A percentile compares a stretch with the other conserved stretches of the same genome.
Evolutionary conservation across 805 yeast genomes (phyloP).

Genomic region (Spathaspora hagerdaliae): DNA sequence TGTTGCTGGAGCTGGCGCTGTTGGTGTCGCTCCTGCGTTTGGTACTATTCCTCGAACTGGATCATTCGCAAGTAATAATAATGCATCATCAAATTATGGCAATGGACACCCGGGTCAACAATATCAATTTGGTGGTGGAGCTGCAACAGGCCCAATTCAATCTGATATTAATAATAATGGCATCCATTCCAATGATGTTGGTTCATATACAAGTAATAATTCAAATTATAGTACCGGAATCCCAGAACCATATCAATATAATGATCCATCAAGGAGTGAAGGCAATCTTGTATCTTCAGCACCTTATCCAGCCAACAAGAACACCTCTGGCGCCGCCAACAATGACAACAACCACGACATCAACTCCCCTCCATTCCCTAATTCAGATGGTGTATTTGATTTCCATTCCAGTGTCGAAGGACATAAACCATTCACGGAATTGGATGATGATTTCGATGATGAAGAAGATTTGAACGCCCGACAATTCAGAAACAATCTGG

Average conservation of each 20-base stretch:
- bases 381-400: constrained; percentile 26
- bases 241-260: background rate
- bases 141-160: too few species aligned
- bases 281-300: too few species aligned
- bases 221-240: background rate
- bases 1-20: background rate
- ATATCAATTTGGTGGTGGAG: too few species aligned
- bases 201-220: too few species aligned
- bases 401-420: constrained; percentile 45
- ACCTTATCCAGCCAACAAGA: too few species aligned
- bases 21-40: background rate
- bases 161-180: too few species aligned
- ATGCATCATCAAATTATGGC: too few species aligned
- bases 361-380: too few species aligned
- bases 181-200: too few species aligned
- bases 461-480: constrained; percentile 2
- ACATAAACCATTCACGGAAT: constrained; percentile 42
- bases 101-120: too few species aligned
- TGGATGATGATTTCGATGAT: constrained; percentile 20
- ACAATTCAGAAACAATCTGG: background rate
- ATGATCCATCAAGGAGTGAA: background rate
- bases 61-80: background rate
- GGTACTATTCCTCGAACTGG: background rate
- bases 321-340: too few species aligned
- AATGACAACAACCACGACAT: too few species aligned